Base-by-base conservation (phyloP, 1,284 basidiomycete genomes). In the Leccinum subrobustum region DNA sequence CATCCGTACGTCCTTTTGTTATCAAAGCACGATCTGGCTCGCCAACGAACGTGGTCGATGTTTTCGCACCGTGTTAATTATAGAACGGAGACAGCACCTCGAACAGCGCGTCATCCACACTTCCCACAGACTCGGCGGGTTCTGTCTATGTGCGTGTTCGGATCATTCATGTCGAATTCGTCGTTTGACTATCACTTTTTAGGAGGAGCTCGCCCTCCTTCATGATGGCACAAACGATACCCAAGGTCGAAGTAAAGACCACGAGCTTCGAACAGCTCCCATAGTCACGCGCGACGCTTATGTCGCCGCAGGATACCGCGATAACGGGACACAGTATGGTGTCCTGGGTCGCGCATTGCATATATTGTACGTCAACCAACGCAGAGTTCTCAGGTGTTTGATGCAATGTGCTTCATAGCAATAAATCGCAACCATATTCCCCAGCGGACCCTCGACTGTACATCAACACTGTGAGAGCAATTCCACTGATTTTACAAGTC, bases 251-350 rank as follows among this genome's bases (percentile, higher is more conserved):
- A 71, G 70, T 12, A 68, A 65, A 23, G 67, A 68, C 1, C 82
- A 84, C 7, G 83, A 83, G 23, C 56, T 81, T 1, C 72, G 67
- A 3, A 87, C 84, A 0, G 83, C 86, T 0, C 86, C 86, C 0
- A 65, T 87, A 5, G 73, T 86, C 12, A 85, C 83, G 2, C 75
- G 82, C 9, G 79, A 80, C 9, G 86, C 84, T 0, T 83, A 80
- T 58, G 64, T 78, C 3, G 63, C 70, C 0, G 70, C 75, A 1
- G 74, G 70, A 18, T 69, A 78, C 51, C 61, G 68, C 3, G 72
- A 72, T 6, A 60, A 68, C 14, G 64, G 71, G 9, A 73, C 75
- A 0, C 86, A 88, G 61, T 87, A 88, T 62, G 86, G 85, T 1
- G 79, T 88, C 1, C 65, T 87, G 1, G 85, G 86, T 0, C 76